Percentiles rank a stretch among this genome's conserved stretches.
Conservation (phyloP, 768 basidiomycete genomes). For the Psilocybe azurescens region DNA sequence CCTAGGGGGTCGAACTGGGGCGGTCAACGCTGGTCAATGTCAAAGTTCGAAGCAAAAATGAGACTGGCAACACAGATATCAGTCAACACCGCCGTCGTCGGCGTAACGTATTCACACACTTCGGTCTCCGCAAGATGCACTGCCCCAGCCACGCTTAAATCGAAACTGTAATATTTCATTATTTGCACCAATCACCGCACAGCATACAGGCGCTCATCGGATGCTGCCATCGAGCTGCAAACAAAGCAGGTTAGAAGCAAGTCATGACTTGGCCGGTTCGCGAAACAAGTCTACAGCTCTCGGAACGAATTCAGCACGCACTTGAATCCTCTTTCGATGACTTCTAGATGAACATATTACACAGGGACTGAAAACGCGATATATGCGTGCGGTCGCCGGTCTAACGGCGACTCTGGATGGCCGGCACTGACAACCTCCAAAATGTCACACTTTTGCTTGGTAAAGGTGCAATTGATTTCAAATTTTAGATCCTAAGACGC, state of each 20-base stretch:
- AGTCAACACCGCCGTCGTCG: neutral
- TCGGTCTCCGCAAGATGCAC: neutral
- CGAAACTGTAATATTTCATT: neutral
- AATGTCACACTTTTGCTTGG: neutral
- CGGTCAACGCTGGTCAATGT: slow-evolving; percentile 1
- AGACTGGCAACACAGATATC: neutral
- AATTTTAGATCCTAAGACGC: no score
- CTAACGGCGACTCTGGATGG: neutral
- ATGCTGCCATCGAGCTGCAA: no score
- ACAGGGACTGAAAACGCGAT: no score
- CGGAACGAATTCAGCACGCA: no score
- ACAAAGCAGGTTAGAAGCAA: no score
- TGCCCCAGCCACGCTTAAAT: neutral
- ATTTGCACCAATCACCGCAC: neutral
- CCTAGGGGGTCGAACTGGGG: neutral
- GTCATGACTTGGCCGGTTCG: no score
- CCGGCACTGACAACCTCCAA: neutral
- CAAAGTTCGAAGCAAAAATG: neutral
- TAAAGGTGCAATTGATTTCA: neutral
- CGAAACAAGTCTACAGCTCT: no score
- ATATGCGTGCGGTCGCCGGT: no score
- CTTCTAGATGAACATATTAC: no score
- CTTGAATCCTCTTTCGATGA: no score
- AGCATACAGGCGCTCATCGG: no score
- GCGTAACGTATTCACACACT: neutral